These are phyloP conservation scores for Scheffersomyces ergatensis DNA, from an alignment of 805 yeast species.

Conservation along the genomic window DNA sequence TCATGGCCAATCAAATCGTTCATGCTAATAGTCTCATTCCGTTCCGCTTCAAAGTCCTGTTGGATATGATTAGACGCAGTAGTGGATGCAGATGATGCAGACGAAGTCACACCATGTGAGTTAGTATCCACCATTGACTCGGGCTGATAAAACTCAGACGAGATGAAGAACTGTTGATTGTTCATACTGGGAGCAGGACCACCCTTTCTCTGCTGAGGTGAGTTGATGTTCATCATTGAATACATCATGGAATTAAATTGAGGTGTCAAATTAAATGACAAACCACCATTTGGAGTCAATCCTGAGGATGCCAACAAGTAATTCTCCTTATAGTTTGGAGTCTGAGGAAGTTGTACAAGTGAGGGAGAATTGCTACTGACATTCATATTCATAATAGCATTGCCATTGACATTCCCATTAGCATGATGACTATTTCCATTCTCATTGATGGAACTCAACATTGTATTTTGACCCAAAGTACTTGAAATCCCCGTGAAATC, in stretches of 20 bases:
- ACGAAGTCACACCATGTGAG: not conserved
- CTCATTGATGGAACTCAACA: slow-evolving; percentile 12
- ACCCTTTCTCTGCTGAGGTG: slow-evolving; percentile 24
- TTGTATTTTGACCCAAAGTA: slow-evolving; percentile 1
- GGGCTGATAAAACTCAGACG: slow-evolving; percentile 21
- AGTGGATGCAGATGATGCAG: not conserved
- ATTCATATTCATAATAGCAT: not conserved
- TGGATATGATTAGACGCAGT: no score
- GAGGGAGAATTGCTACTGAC: not conserved
- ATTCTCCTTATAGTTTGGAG: slow-evolving; percentile 32
- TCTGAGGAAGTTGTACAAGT: slow-evolving; percentile 23
- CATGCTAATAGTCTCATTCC: no score
- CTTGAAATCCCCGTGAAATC: slow-evolving; percentile 15
- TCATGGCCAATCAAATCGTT: no score
- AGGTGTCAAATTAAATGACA: slow-evolving; percentile 35
- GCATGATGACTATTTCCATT: not conserved
- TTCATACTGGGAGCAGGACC: not conserved
- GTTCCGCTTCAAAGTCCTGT: no score
- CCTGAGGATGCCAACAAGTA: slow-evolving; percentile 22
- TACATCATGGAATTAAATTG: slow-evolving; percentile 41
- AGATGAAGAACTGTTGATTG: slow-evolving; percentile 26
- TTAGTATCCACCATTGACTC: slow-evolving; percentile 19
- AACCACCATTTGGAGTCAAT: slow-evolving; percentile 22
- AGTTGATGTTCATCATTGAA: slow-evolving; percentile 29
- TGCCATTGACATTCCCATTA: no score